Evolutionary conservation across 2,329 filamentous ascomycete genomes (phyloP).

Genomic region (Aspergillus latus): DNA sequence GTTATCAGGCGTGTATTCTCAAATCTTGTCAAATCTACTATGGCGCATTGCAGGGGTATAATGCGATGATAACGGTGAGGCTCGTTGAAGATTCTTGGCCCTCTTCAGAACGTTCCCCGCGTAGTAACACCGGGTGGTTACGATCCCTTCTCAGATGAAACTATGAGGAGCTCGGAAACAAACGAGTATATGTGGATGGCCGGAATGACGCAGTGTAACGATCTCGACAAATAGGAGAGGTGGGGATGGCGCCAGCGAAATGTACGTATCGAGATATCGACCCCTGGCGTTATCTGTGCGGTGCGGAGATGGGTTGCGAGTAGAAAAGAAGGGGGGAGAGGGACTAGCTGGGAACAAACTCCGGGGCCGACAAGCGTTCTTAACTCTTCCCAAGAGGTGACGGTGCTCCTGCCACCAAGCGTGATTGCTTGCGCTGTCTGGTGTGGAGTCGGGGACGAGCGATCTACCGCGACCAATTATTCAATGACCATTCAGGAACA

Average conservation of each 20-base stretch:
- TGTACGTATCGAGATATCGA: constrained; percentile 10
- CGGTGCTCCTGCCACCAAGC: constrained; percentile 11
- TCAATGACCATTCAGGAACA: constrained; percentile 23
- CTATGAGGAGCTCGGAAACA: background rate
- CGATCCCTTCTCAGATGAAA: background rate
- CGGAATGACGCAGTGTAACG: constrained; percentile 3
- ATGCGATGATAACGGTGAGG: constrained; percentile 12
- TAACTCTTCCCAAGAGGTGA: constrained; percentile 13
- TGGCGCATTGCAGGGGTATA: constrained; percentile 35
- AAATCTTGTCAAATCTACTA: constrained; percentile 5
- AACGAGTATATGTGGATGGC: background rate
- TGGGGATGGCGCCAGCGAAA: constrained; percentile 1
- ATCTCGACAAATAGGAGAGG: constrained; percentile 1
- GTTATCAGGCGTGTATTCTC: constrained; percentile 12
- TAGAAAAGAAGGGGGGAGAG: constrained; percentile 2
- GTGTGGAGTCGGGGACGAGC: constrained; percentile 26
- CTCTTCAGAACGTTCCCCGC: constrained; percentile 18
- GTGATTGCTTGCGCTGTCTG: constrained; percentile 25
- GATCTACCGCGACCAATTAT: constrained; percentile 29
- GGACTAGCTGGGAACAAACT: constrained; percentile 12
- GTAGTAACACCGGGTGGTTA: background rate
- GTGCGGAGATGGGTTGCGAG: background rate
- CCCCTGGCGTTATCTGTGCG: constrained; percentile 6
- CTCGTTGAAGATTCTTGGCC: constrained; percentile 12
- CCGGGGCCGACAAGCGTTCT: constrained; percentile 11